Evolutionary conservation across 345 rosid genomes (phyloP), one percentile per base, ranked within the genome.

Genomic region (Adansonia digitata): DNA sequence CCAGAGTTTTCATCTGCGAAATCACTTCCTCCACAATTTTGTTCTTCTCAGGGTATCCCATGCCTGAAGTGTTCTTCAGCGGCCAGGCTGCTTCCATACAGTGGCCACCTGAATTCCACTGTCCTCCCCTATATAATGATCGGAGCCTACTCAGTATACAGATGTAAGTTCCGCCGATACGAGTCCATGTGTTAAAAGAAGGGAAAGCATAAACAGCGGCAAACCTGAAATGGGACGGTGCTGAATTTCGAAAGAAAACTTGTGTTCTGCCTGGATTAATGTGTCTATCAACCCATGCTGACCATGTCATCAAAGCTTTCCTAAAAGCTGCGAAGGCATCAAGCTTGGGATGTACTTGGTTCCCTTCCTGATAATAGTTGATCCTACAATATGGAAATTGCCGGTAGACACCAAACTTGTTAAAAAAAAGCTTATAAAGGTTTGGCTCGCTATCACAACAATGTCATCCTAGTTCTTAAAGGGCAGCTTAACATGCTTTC

Each of bases 211-310:
- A 7, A 34, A 65, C 14, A 29, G 27, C 11, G 26, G 56, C 73
- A 72, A 72, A 94, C 98, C 98, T 94, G 90, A 92, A 94, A 83
- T 92, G 98, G 14, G 97, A 87, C 77, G 98, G 98, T 17, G 95
- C 80, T 0, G 91, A 85, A 74, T 87, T 91, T 80, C 94, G 81
- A 79, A 92, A 92, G 91, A 94, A 94, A 63, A 94, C 94, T 59
- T 59, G 82, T 17, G 97, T 91, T 87, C 85, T 88, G 74, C 83
- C 85, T 5, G 87, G 86, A 78, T 92, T 84, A 15, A 89, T 75
- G 77, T 83, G 84, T 71, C 71, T 88, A 70, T 94, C 97, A 37
- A 92, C 92, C 98, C 98, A 94, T 55, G 95, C 85, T 71, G 90
- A 90, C 98, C 97, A 94, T 52, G 95, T 92, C 72, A 26, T 84